Percentiles rank a stretch among this genome's conserved stretches.
phyloP scores from a whole-genome alignment of 345 rosid genomes.

The Orychophragmus violaceus region DNA sequence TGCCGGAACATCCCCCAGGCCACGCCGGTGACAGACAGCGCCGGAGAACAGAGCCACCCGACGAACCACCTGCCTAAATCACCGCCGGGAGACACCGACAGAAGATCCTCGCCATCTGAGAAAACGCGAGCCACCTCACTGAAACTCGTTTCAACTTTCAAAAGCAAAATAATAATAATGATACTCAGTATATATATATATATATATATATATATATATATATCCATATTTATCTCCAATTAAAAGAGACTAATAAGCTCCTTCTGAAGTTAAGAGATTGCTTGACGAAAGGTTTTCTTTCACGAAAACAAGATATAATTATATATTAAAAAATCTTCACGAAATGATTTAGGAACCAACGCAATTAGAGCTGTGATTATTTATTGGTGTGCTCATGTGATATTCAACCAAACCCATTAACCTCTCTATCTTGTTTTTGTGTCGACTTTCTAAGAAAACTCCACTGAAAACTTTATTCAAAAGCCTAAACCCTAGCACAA shows the following conservation, averaged over 20 bases:
- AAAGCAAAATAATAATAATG: neutral
- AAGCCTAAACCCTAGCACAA: conserved; percentile 2
- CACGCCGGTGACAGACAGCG: no score
- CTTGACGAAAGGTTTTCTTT: neutral
- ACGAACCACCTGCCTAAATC: no score
- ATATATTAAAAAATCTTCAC: neutral
- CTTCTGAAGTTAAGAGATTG: neutral
- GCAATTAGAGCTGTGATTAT: neutral
- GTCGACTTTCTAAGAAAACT: neutral
- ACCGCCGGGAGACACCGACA: no score
- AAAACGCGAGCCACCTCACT: no score
- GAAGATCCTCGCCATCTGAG: no score
- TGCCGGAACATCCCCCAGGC: no score
- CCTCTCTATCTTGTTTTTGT: neutral
- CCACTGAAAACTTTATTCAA: neutral
- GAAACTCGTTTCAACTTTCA: neutral
- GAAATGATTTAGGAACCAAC: neutral
- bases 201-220: no score
- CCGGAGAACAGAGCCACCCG: no score
- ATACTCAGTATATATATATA: no score
- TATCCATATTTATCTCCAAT: neutral
- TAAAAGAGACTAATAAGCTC: neutral
- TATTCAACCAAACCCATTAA: conserved; percentile 2
- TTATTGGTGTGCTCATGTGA: neutral
- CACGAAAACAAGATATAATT: neutral